Evolutionary conservation across 2,329 filamentous ascomycete genomes (phyloP).

Genomic region (Colletotrichum camelliae): DNA sequence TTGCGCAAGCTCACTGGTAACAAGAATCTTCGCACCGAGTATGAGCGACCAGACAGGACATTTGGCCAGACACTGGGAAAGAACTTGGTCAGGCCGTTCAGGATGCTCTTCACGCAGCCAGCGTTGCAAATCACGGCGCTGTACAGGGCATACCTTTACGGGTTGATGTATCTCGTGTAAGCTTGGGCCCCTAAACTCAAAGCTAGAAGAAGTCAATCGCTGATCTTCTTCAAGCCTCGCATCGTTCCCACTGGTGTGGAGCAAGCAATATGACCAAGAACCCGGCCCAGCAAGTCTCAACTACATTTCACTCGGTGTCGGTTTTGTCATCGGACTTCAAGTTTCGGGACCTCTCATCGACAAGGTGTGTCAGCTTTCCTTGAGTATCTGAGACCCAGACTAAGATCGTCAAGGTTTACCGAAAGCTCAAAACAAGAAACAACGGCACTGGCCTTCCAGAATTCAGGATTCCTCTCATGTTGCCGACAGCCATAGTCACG

Average conservation of each 20-base stretch:
- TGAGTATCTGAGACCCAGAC: neutral
- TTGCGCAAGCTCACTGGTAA: slow-evolving; percentile 35
- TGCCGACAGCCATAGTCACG: slow-evolving; percentile 42
- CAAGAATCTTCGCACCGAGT: slow-evolving; percentile 29
- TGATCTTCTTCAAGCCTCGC: slow-evolving; percentile 39
- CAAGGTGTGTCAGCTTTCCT: slow-evolving; percentile 26
- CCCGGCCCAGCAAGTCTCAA: slow-evolving; percentile 53
- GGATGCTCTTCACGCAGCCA: slow-evolving; percentile 55
- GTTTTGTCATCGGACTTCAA: slow-evolving; percentile 59
- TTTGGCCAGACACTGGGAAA: slow-evolving; percentile 29
- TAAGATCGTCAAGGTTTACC: slow-evolving; percentile 28
- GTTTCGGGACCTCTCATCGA: slow-evolving; percentile 50
- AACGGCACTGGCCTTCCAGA: slow-evolving; percentile 35
- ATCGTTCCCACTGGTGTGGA: slow-evolving; percentile 57
- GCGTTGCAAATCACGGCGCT: slow-evolving; percentile 55
- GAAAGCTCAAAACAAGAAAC: slow-evolving; percentile 27
- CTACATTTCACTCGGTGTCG: slow-evolving; percentile 58
- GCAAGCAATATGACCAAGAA: slow-evolving; percentile 50
- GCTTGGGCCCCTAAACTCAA: neutral
- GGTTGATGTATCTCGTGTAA: slow-evolving; percentile 57
- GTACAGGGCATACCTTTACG: slow-evolving; percentile 56
- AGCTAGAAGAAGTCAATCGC: accelerated
- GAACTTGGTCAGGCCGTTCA: slow-evolving; percentile 49
- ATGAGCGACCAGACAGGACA: slow-evolving; percentile 29
- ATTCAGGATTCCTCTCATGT: slow-evolving; percentile 39